Percentiles rank a stretch among this genome's conserved stretches.
Evolutionary conservation across 306 rosid species (phyloP).

Genomic region (Trichosanthes cucumerina): DNA sequence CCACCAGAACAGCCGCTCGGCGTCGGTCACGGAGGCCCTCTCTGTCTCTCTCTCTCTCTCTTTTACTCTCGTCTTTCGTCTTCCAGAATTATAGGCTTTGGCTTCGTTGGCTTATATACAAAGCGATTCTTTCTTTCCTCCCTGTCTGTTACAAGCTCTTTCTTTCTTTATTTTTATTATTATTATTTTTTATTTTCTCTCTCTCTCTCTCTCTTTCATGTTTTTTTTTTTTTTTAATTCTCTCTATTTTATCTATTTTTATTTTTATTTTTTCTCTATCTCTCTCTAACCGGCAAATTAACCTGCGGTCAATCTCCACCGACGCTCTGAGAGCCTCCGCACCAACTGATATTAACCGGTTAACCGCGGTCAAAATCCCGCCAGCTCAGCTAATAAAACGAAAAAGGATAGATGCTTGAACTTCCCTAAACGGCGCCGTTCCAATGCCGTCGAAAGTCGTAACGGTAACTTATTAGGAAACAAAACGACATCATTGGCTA

Average conservation of each 20-base stretch:
- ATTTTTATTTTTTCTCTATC: not conserved
- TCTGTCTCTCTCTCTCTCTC: not conserved
- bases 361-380: conserved; percentile 15
- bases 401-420: not conserved
- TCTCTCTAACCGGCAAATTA: conserved; percentile 1
- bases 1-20: conserved; percentile 27
- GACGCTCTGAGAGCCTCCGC: conserved; percentile 20
- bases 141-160: not conserved
- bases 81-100: conserved; percentile 22
- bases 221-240: not conserved
- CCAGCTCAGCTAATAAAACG: not conserved
- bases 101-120: conserved; percentile 52
- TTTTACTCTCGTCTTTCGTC: conserved; percentile 6
- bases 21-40: not conserved
- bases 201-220: not conserved
- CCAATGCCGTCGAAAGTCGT: not conserved
- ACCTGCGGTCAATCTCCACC: conserved; percentile 38
- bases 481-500: not conserved
- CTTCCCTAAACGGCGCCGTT: not conserved
- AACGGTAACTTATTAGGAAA: not conserved
- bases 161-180: not conserved
- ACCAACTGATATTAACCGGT: conserved; percentile 23
- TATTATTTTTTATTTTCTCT: not conserved
- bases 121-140: conserved; percentile 22
- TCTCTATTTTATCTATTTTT: not conserved